phyloP scores from a whole-genome alignment of 495 filamentous ascomycete species.

The Penicillium waksmanii region DNA sequence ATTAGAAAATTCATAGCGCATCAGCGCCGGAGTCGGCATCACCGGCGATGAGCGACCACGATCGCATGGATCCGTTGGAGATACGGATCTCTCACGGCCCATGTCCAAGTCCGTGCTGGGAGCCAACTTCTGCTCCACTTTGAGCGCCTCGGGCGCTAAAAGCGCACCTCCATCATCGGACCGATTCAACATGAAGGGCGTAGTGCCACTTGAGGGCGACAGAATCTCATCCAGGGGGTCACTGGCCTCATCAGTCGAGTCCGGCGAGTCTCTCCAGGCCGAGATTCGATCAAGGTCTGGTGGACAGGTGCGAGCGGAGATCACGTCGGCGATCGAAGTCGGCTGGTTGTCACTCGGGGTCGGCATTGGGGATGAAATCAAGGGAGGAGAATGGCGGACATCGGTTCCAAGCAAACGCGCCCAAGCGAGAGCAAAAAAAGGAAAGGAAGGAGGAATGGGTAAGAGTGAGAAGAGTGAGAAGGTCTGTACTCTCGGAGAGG shows the following conservation, averaged over 20 bases:
- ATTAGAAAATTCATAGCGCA: constrained; percentile 69
- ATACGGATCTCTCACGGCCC: constrained; percentile 38
- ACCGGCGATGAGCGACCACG: constrained; percentile 33
- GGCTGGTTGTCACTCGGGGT: constrained; percentile 58
- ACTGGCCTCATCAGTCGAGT: constrained; percentile 25
- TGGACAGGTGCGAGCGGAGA: constrained; percentile 59
- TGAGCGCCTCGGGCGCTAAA: constrained; percentile 34
- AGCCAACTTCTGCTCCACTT: constrained; percentile 35
- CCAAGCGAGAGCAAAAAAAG: constrained; percentile 17
- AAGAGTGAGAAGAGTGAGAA: constrained; percentile 6
- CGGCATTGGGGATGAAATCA: constrained; percentile 57
- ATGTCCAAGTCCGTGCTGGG: constrained; percentile 40
- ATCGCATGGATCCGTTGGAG: constrained; percentile 35
- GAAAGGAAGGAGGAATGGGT: constrained; percentile 14
- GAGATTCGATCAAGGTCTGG: constrained; percentile 54
- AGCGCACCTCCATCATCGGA: constrained; percentile 39
- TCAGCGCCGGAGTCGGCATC: constrained; percentile 45
- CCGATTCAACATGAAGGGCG: constrained; percentile 36
- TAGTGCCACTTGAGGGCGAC: constrained; percentile 31
- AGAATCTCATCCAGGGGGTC: constrained; percentile 35
- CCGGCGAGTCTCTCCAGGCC: constrained; percentile 44
- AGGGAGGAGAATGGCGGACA: constrained; percentile 38
- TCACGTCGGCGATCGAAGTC: constrained; percentile 52
- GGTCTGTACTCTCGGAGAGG: background rate
- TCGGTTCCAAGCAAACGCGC: constrained; percentile 34